Base-by-base conservation (phyloP, 2,329 filamentous ascomycete species). In the Ophiocordyceps camponoti-floridani region DNA sequence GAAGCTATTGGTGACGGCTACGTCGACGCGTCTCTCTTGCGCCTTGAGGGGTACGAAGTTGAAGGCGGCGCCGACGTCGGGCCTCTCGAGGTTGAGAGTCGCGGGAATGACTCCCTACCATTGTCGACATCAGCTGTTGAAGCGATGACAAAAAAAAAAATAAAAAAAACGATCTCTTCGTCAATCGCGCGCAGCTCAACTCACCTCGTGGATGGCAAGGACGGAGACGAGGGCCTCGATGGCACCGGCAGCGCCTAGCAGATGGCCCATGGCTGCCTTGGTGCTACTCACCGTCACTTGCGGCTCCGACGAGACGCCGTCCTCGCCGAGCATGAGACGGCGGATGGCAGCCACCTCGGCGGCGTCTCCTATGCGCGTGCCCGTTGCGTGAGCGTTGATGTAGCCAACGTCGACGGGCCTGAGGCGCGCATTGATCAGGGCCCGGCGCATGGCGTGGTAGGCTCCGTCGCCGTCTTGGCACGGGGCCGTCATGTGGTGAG, bases 311-410 rank as follows among this genome's bases (percentile, higher is more conserved):
- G 62, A 53, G 45, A 79, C 72, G 0, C 85, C 86, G 16, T 82
- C 73, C 19, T 79, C 72, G 0, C 83, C 84, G 10, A 86, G 66
- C 64, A 96, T 78, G 37, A 98, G 62, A 0, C 74, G 65, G 48
- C 78, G 80, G 52, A 96, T 89, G 0, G 91, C 91, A 8, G 69
- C 66, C 43, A 89, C 89, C 63, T 98, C 91, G 1, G 91, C 89
- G 19, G 75, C 73, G 63, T 98, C 91, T 1, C 91, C 91, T 2
- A 96, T 71, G 7, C 70, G 61, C 0, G 89, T 98, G 19, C 84
- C 84, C 1, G 91, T 98, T 1, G 89, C 91, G 58, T 98, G 91
- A 1, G 91, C 91, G 56, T 96, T 98, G 57, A 98, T 75, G 59
- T 98, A 98, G 59, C 88, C 84, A 4, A 98, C 78, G 38, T 78